A percentile compares a stretch with the other conserved stretches of the same genome.
Conservation (phyloP, 148 eudicot genomes). For the Mesembryanthemum crystallinum region DNA sequence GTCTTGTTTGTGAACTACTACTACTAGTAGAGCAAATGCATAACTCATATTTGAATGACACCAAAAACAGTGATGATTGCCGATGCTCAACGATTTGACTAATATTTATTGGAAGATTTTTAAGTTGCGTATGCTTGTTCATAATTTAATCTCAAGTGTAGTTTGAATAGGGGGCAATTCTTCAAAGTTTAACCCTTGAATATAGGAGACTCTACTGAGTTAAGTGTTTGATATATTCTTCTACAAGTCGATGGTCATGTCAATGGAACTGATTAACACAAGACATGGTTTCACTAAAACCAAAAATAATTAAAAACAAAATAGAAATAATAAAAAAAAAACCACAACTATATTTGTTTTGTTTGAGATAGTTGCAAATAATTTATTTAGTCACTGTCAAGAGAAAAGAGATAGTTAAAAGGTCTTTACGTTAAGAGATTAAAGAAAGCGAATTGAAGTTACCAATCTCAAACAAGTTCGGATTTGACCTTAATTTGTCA, state of each 20-base stretch:
- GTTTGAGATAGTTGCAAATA: neutral
- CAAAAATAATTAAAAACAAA: no score
- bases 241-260: conserved; percentile 18
- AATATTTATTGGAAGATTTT: conserved; percentile 10
- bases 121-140: conserved; percentile 12
- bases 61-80: conserved; percentile 21
- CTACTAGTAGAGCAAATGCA: conserved; percentile 8
- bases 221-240: conserved; percentile 22
- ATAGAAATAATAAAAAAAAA: no score
- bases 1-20: conserved; percentile 11
- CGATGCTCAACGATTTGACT: conserved; percentile 26
- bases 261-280: conserved; percentile 3
- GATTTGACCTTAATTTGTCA: no score
- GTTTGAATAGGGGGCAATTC: conserved; percentile 60
- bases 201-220: conserved; percentile 53
- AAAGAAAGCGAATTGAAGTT: no score
- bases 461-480: no score
- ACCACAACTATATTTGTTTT: no score
- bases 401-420: no score
- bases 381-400: no score
- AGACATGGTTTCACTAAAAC: neutral
- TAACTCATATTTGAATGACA: neutral
- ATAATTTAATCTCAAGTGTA: conserved; percentile 33
- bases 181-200: conserved; percentile 64
- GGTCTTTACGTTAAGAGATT: no score